Percentiles rank a stretch among this genome's conserved stretches.
phyloP scores from a whole-genome alignment of 345 rosid genomes.

The Citrus unshiu region DNA sequence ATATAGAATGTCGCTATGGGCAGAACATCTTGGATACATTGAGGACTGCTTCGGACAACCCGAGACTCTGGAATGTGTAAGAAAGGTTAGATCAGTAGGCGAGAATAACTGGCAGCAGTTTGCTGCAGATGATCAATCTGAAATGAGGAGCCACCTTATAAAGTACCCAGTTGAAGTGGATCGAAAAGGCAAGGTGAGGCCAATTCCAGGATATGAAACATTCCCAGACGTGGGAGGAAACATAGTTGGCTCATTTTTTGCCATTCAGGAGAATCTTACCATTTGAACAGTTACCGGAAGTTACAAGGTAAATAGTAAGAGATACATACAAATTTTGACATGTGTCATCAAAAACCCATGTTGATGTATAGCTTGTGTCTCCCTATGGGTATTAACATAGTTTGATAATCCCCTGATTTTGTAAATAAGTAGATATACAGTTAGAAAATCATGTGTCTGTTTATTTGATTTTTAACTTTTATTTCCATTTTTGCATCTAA shows the following conservation, averaged over 20 bases:
- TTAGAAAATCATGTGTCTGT: not conserved
- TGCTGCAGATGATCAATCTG: slow-evolving; percentile 57
- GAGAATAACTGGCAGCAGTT: slow-evolving; percentile 76
- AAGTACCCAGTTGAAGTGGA: slow-evolving; percentile 88
- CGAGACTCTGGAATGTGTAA: slow-evolving; percentile 81
- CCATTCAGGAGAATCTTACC: slow-evolving; percentile 84
- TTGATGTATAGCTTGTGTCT: not conserved
- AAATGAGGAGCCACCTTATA: slow-evolving; percentile 82
- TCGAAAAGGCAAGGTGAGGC: slow-evolving; percentile 73
- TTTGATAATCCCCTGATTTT: not conserved
- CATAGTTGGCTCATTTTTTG: slow-evolving; percentile 72
- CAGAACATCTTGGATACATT: slow-evolving; percentile 66
- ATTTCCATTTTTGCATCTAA: not conserved
- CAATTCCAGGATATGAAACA: slow-evolving; percentile 58
- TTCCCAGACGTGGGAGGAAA: slow-evolving; percentile 92
- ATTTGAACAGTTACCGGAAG: slow-evolving; percentile 29
- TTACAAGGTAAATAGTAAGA: not conserved
- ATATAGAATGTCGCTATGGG: slow-evolving; percentile 96
- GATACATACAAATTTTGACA: not conserved
- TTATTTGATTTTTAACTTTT: not conserved
- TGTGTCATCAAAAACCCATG: not conserved
- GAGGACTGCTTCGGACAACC: slow-evolving; percentile 64
- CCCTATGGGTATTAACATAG: not conserved
- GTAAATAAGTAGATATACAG: not conserved
- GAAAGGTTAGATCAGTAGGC: slow-evolving; percentile 50